These are phyloP conservation scores for Lasiodiplodia theobromae DNA, from an alignment of 2,329 filamentous ascomycete species.

Conservation along the genomic window DNA sequence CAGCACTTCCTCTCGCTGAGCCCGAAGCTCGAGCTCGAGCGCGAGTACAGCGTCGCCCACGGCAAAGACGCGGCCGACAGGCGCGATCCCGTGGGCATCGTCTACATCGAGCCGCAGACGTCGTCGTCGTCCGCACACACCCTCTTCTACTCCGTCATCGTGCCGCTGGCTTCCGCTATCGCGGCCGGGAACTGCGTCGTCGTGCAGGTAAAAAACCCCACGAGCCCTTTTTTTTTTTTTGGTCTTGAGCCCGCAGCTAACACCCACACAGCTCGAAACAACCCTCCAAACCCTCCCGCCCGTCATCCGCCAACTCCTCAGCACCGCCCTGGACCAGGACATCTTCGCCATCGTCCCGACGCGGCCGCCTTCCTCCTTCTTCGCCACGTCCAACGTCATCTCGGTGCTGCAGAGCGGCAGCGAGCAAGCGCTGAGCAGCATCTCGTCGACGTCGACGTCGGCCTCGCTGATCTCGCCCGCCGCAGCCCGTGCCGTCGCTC, in stretches of 20 bases:
- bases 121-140: constrained; percentile 46
- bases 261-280: constrained; percentile 47
- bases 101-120: constrained; percentile 56
- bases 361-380: constrained; percentile 37
- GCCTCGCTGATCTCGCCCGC: constrained; percentile 47
- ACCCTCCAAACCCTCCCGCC: constrained; percentile 46
- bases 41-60: constrained; percentile 53
- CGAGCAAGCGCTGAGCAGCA: background rate
- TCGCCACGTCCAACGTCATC: constrained; percentile 37
- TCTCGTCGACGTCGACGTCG: constrained; percentile 29
- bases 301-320: constrained; percentile 49
- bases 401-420: constrained; percentile 45
- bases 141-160: constrained; percentile 56
- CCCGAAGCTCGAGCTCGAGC: constrained; percentile 45
- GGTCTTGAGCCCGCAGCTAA: background rate
- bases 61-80: constrained; percentile 47
- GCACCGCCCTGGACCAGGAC: constrained; percentile 54
- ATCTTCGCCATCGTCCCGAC: constrained; percentile 55
- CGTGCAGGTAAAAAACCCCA: constrained; percentile 50
- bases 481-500: constrained; percentile 54
- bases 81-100: constrained; percentile 50
- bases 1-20: constrained; percentile 51
- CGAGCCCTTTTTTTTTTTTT: background rate
- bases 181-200: constrained; percentile 61
- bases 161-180: constrained; percentile 55